Conservation (phyloP, 306 rosid genomes). For the Cicer chorassanicum region DNA sequence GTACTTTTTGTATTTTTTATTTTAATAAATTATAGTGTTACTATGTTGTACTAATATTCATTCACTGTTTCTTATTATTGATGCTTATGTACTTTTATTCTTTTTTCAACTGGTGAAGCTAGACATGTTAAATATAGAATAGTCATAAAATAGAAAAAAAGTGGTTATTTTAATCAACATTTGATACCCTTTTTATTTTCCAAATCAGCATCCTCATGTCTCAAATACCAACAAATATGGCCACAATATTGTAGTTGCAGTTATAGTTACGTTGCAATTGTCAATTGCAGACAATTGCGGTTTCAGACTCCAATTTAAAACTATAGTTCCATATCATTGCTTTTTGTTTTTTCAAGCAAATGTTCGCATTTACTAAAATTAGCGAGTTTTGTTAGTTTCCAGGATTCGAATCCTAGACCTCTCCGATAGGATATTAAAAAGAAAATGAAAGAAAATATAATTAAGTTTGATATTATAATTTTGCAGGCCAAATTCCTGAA, state of each 20-base stretch:
- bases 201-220: too few species aligned
- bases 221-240: too few species aligned
- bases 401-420: too few species aligned
- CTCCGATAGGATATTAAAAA: too few species aligned
- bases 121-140: conserved; percentile 3
- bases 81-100: not conserved
- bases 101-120: not conserved
- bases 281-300: not conserved
- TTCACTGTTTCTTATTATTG: conserved; percentile 14
- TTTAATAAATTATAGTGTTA: not conserved
- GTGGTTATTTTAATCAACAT: not conserved
- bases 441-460: not conserved
- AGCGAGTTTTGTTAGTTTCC: too few species aligned
- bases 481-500: conserved; percentile 55
- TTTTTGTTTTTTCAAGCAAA: too few species aligned
- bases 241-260: not conserved
- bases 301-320: too few species aligned
- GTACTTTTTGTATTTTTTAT: conserved; percentile 13
- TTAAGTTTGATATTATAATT: conserved; percentile 23
- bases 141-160: conserved; percentile 24
- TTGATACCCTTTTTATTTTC: not conserved
- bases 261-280: not conserved
- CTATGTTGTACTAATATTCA: not conserved
- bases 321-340: too few species aligned
- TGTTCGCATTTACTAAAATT: too few species aligned